phyloP scores from a whole-genome alignment of 2,329 filamentous ascomycete genomes.

The Metarhizium sp. region DNA sequence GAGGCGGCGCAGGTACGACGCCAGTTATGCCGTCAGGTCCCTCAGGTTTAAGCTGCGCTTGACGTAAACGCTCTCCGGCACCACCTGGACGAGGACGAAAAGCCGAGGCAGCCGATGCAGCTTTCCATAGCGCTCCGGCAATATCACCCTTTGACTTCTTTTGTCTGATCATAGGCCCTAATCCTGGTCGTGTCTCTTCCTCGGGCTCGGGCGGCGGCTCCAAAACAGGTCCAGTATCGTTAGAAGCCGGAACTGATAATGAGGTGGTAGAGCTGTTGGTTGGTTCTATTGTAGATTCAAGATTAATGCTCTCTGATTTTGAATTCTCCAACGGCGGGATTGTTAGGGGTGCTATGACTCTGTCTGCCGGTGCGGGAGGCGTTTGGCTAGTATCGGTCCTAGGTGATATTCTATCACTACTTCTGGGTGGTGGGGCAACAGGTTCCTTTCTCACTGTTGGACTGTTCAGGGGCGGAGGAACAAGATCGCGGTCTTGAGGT shows the following conservation, averaged over 20 bases:
- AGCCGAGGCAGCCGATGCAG: constrained; percentile 40
- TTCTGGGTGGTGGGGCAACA: constrained; percentile 39
- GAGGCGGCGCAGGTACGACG: constrained; percentile 71
- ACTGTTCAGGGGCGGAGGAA: constrained; percentile 50
- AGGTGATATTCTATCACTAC: constrained; percentile 37
- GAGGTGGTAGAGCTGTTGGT: constrained; percentile 14
- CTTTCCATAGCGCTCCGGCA: constrained; percentile 70
- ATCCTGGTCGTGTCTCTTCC: constrained; percentile 55
- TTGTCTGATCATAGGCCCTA: constrained; percentile 85
- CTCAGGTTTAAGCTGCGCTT: constrained; percentile 48
- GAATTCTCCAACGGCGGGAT: constrained; percentile 5
- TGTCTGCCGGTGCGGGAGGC: constrained; percentile 3
- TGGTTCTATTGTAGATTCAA: constrained; percentile 2
- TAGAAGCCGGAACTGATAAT: constrained; percentile 16
- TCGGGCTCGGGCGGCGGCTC: constrained; percentile 13
- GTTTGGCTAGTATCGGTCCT: constrained; percentile 29
- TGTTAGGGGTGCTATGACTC: constrained; percentile 13
- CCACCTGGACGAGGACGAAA: constrained; percentile 88
- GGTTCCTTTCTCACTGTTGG: constrained; percentile 35
- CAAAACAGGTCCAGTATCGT: constrained; percentile 13
- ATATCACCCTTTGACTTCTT: constrained; percentile 65
- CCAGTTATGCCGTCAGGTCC: constrained; percentile 84
- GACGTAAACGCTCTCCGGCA: constrained; percentile 68
- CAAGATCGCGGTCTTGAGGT: constrained; percentile 44
- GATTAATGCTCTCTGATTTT: constrained; percentile 5